Base-by-base conservation (phyloP, 345 rosid genomes). In the Eucalyptus viminalis region DNA sequence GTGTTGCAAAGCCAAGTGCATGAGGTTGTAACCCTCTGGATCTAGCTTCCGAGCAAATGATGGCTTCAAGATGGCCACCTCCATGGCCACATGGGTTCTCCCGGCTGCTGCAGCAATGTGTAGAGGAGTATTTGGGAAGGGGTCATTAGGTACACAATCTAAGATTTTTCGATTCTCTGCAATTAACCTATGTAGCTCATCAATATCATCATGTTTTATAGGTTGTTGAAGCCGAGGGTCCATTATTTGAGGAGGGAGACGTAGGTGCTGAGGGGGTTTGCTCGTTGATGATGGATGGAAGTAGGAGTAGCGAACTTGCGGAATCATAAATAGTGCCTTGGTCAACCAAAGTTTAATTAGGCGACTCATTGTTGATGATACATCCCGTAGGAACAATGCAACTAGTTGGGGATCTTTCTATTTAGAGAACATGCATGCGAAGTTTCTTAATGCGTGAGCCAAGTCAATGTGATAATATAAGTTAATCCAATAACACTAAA, bases 91-190 rank as follows among this genome's bases (percentile, higher is more conserved):
- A 24, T 2, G 29, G 13, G 65, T 58, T 58, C 29, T 10, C 0
- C 62, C 29, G 4, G 67, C 15, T 0, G 16, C 4, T 12, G n/a
- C 16, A 24, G 31, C 8, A 0, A 27, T 29, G 14, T 60, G 4
- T 60, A 11, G 0, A 25, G 67, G 16, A 27, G 67, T 27, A 60
- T 60, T 11, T 27, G 67, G 67, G 31, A 60, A 60, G 67, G 67
- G 31, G 31, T 24, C 67, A 2, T 27, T 6, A 60, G 67, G 29
- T 24, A 9, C 65, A 24, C 29, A 24, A 21, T 21, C 58, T 54
- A 54, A 54, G 58, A 54, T 21, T 9, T 21, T 54, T 54, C 2
- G 0, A 54, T 54, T 21, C 58, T 54, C 2, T 54, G 25, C 58
- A 54, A 56, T 56, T 24, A 24, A 9, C 14, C 65, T 24, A 60